Base-by-base conservation (phyloP, 345 rosid species). In the Kernera saxatilis region DNA sequence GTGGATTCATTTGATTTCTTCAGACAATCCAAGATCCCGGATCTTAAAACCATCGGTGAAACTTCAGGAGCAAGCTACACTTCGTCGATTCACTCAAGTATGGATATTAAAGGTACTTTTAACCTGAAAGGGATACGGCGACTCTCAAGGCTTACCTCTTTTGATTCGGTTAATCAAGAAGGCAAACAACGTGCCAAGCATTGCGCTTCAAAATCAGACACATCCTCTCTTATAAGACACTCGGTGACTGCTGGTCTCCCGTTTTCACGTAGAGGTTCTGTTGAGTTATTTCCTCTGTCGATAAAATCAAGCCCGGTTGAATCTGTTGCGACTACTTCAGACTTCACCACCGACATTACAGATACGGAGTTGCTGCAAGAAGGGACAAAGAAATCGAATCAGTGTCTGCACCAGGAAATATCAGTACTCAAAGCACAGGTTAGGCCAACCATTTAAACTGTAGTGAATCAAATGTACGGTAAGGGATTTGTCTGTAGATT, bases 371-470 rank as follows among this genome's bases (percentile, higher is more conserved):
- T 80, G 63, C 72, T 59, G 35, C 75, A 76, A 41, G 82, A 84
- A 72, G 78, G 60, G 49, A 65, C 87, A 27, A 84, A 82, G 78
- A 80, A 68, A 69, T 63, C 83, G 23, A 73, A 73, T 71, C 82
- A 79, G 25, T 73, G 73, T 59, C 67, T 75, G 33, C 66, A 63
- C 49, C 81, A 79, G 65, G 92, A 87, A 56, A 81, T 84, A 62
- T 61, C 70, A 77, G 56, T 84, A 76, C 80, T 87, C 77, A 87
- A 80, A 72, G 78, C 87, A 66, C 89, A 85, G 90, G 96, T 87
- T 67, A 79, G 71, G 62, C 35, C 51, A 45, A 48, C 33, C 26
- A 33, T 10, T 14, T 35, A n/a, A 26, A 8, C 37, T 22, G 0
- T 50, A 11, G 4, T 23, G 15, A 60, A 30, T 19, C 46, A n/a